Conservation (phyloP, 1,139 yeast species). For the Arxiozyma slooffiae region DNA sequence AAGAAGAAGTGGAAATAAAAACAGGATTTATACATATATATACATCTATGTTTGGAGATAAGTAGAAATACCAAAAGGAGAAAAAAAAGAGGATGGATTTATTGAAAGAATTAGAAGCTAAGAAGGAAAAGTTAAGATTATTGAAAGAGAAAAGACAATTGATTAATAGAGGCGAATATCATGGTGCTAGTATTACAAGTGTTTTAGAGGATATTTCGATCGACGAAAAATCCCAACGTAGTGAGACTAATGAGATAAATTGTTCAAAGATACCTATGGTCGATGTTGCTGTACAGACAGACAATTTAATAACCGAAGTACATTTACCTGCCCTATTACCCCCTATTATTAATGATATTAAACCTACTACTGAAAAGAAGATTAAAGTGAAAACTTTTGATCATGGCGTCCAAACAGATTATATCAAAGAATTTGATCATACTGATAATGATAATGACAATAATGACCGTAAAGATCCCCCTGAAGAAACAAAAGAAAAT, state of each 20-base stretch:
- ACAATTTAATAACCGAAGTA: neutral
- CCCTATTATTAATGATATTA: neutral
- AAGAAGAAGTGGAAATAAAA: neutral
- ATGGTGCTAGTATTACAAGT: neutral
- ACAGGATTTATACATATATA: neutral
- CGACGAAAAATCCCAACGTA: neutral
- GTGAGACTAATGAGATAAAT: neutral
- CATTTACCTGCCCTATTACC: neutral
- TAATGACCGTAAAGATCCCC: neutral
- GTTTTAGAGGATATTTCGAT: neutral
- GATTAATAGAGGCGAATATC: neutral
- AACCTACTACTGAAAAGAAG: too few relatives aligned
- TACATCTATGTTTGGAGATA: too few relatives aligned
- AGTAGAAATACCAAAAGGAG: too few relatives aligned
- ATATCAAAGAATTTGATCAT: neutral
- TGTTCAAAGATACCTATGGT: neutral
- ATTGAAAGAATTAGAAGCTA: conserved; percentile 18
- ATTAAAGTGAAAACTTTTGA: conserved; percentile 14
- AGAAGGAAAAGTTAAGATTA: conserved; percentile 15
- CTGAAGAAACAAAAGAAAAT: neutral
- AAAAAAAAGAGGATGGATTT: conserved; percentile 13
- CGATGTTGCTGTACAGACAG: conserved; percentile 17
- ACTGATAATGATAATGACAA: neutral
- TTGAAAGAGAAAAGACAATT: conserved; percentile 15
- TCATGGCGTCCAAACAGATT: conserved; percentile 13